Evolutionary conservation across 1,284 basidiomycete genomes (phyloP).

Genomic region (Cystobasidiaceae sp.): DNA sequence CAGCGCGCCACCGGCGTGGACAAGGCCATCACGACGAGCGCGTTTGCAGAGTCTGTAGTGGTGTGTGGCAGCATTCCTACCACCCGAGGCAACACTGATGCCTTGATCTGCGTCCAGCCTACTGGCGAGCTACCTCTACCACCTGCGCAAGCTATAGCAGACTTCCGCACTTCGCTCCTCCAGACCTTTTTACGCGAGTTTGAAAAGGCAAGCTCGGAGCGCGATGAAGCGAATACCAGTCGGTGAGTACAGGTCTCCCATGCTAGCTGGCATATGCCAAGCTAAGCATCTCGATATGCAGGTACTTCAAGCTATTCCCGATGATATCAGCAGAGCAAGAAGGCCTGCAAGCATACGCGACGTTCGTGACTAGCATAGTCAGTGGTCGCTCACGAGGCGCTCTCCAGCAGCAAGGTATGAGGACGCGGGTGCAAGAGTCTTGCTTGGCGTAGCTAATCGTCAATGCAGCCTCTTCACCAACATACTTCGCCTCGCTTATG

Average conservation of each 20-base stretch:
- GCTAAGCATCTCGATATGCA: constrained; percentile 55
- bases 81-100: not conserved
- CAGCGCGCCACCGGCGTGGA: constrained; percentile 81
- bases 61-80: constrained; percentile 56
- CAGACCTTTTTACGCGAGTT: constrained; percentile 74
- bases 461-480: constrained; percentile 70
- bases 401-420: constrained; percentile 21
- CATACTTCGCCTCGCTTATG: constrained; percentile 78
- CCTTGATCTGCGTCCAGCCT: constrained; percentile 56
- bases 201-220: constrained; percentile 64
- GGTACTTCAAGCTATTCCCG: constrained; percentile 96
- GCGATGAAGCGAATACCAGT: constrained; percentile 55
- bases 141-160: constrained; percentile 73
- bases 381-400: constrained; percentile 50
- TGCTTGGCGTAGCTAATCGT: constrained; percentile 14
- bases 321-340: constrained; percentile 74
- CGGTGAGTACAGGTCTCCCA: constrained; percentile 47
- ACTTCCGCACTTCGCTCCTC: constrained; percentile 69
- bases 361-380: constrained; percentile 87
- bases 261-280: not conserved
- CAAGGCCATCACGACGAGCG: constrained; percentile 66
- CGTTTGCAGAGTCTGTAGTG: constrained; percentile 80
- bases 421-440: not conserved
- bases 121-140: constrained; percentile 79
- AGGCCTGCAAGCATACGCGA: constrained; percentile 87